phyloP scores from a whole-genome alignment of 176 grass and related monocot species.

The Elymus sibiricus region DNA sequence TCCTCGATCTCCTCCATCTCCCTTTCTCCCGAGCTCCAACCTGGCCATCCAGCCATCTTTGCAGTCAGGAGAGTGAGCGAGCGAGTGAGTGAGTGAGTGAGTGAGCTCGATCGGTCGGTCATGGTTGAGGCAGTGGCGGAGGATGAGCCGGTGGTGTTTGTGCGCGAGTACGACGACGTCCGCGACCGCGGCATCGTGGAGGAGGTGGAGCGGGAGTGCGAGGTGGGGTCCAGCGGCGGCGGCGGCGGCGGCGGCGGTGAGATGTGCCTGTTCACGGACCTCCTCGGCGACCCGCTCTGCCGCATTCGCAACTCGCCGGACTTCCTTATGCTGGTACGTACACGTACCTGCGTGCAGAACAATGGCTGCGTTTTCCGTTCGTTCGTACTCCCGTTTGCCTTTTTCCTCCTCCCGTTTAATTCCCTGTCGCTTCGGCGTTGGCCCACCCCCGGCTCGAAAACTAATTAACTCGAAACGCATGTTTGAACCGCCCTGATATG shows the following conservation, averaged over 20 bases:
- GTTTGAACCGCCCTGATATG: slow-evolving; percentile 19
- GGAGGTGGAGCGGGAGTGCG: slow-evolving; percentile 72
- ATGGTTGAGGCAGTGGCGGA: neutral
- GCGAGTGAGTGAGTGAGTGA: neutral
- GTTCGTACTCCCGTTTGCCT: neutral
- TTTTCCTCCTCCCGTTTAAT: neutral
- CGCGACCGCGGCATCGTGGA: slow-evolving; percentile 53
- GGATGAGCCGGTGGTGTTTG: neutral
- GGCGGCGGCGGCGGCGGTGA: slow-evolving; percentile 26
- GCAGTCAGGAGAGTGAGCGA: neutral
- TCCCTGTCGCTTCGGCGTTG: slow-evolving; percentile 15
- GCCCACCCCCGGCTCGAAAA: slow-evolving; percentile 12
- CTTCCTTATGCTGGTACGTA: slow-evolving; percentile 84
- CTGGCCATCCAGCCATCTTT: neutral
- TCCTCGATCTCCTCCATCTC: neutral
- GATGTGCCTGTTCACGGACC: slow-evolving; percentile 92
- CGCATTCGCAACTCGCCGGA: slow-evolving; percentile 89
- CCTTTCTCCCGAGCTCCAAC: neutral
- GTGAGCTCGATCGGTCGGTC: slow-evolving; percentile 1
- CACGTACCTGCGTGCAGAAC: neutral
- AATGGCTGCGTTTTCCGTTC: neutral
- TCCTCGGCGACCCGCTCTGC: slow-evolving; percentile 89
- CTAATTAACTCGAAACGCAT: slow-evolving; percentile 37
- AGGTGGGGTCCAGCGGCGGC: slow-evolving; percentile 60
- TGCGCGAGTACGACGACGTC: slow-evolving; percentile 54